Conservation (phyloP, 2,329 filamentous ascomycete genomes). For the Septoria petroselini region DNA sequence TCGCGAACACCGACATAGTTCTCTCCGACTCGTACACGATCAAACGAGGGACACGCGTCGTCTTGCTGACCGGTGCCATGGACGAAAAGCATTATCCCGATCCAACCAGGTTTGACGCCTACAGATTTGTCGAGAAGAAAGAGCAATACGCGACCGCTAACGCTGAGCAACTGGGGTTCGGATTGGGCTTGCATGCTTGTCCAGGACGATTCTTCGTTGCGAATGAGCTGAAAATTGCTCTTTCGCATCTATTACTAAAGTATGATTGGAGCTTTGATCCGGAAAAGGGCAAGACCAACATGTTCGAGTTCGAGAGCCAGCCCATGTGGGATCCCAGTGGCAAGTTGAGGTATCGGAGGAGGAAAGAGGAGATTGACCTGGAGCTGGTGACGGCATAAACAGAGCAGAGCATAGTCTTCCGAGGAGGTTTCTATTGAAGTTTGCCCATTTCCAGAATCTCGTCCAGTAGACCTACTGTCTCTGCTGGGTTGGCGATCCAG, state of each 20-base stretch:
- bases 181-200: constrained; percentile 35
- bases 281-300: neutral
- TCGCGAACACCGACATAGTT: constrained; percentile 21
- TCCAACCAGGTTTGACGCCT: constrained; percentile 24
- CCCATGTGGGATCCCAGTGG: neutral
- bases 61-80: constrained; percentile 6
- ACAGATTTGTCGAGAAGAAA: constrained; percentile 24
- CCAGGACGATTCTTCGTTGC: constrained; percentile 27
- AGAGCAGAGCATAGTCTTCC: no score
- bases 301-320: constrained; percentile 1
- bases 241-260: constrained; percentile 35
- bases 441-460: constrained; percentile 57
- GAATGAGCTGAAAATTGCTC: constrained; percentile 36
- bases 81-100: constrained; percentile 22
- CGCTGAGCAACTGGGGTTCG: constrained; percentile 29
- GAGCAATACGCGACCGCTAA: constrained; percentile 16
- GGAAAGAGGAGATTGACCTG: constrained; percentile 11
- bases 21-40: constrained; percentile 32
- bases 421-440: no score
- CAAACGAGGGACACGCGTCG: constrained; percentile 22
- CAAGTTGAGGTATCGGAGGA: constrained; percentile 5
- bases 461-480: constrained; percentile 86
- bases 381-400: neutral
- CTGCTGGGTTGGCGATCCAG: constrained; percentile 89
- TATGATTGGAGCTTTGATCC: constrained; percentile 34